Evolutionary conservation across 768 basidiomycete species (phyloP).

Genomic region (Russula earlei): DNA sequence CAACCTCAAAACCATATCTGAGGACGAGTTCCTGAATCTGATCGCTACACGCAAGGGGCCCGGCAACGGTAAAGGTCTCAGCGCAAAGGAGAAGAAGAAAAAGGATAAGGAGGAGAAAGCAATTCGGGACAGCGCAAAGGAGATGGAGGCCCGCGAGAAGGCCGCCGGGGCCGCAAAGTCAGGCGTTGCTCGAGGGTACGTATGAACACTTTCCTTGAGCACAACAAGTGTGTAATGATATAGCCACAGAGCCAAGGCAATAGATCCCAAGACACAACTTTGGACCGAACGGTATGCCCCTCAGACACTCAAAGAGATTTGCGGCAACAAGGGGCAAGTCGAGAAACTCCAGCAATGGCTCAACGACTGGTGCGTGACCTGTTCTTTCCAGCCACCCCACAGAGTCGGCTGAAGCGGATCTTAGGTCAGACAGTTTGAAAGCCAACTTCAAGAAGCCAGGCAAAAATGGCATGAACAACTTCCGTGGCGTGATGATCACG

Average conservation of each 20-base stretch:
- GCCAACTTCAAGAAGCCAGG: constrained; percentile 89
- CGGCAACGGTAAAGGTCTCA: constrained; percentile 35
- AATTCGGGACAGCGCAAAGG: constrained; percentile 61
- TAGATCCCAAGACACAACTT: constrained; percentile 53
- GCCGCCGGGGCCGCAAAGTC: constrained; percentile 20
- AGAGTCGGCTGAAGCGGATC: not conserved
- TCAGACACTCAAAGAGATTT: constrained; percentile 76
- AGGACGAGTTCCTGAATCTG: constrained; percentile 80
- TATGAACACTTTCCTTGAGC: constrained; percentile 3
- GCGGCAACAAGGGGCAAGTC: constrained; percentile 88
- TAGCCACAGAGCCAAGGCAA: constrained; percentile 25
- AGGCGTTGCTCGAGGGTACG: constrained; percentile 21
- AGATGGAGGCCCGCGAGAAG: constrained; percentile 69
- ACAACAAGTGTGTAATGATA: not conserved
- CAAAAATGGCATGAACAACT: constrained; percentile 79
- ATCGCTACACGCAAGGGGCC: constrained; percentile 63
- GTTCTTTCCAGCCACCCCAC: not conserved
- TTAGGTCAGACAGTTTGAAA: constrained; percentile 67
- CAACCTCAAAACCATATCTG: constrained; percentile 60
- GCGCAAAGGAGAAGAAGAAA: constrained; percentile 77
- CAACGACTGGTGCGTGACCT: constrained; percentile 59
- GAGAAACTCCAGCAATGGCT: constrained; percentile 88
- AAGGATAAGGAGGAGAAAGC: constrained; percentile 71
- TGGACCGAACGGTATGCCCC: constrained; percentile 98
- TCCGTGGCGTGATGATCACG: constrained; percentile 78